Base-by-base conservation (phyloP, 352 stramenopile species). In the Phytophthora pseudosyringae region DNA sequence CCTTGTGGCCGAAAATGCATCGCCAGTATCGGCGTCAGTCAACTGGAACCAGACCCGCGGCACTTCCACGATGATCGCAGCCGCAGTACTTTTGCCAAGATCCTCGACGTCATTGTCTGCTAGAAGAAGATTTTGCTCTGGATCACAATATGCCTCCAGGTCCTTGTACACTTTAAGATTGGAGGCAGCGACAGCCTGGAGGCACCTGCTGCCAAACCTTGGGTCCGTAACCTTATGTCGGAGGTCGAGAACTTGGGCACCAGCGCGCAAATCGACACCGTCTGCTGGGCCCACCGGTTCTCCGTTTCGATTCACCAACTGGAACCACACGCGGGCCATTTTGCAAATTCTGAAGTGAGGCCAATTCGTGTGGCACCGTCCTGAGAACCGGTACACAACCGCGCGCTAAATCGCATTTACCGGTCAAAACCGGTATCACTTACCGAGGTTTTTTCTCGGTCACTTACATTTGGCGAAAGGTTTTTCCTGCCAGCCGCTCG, bases 401-500 rank as follows among this genome's bases (percentile, higher is more conserved):
- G 51, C 28, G 25, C 18, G 33, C 31, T 49, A 35, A 56, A 64
- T 50, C 58, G 47, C 47, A 36, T 5, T 35, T 10, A 21, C 3
- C 45, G 45, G 45, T 51, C 25, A 1, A 38, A 26, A 51, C 35
- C 44, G 44, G 25, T 49, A 67, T 41, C 4, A 13, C 1, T 0
- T 16, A 4, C 0, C 28, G 35, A 48, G 63, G 64, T 54, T 69
- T 75, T 75, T 67, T 64, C 21, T 6, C 18, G 1, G 0, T 29
- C 3, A 9, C 13, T 21, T 47, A 79, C 49, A 55, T 46, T 45
- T 5, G 0, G 0, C 40, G 44, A 76, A 53, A 80, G 71, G 71
- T 74, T 76, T 76, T 80, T 70, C 35, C 35, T 70, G 36, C 18
- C 40, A 69, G 49, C 63, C 68, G 65, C 59, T 75, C 66, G 47